These are phyloP conservation scores for Massospora cicadina DNA, from an alignment of 371 early-diverging fungal species.

Conservation along the genomic window DNA sequence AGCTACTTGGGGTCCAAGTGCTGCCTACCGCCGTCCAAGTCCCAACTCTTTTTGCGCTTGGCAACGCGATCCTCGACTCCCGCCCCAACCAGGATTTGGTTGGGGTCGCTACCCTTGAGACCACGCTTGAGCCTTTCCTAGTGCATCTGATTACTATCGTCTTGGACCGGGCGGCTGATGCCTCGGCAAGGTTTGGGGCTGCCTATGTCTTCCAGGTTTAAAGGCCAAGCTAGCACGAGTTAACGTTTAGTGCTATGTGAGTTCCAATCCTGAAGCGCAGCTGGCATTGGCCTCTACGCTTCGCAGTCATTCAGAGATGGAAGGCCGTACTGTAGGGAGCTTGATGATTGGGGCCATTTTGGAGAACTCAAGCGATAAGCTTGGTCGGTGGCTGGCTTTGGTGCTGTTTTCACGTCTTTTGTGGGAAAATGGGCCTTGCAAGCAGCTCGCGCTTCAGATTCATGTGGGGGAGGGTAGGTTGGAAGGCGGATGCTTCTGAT, in stretches of 20 bases:
- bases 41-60: slow-evolving; percentile 58
- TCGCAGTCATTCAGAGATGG: slow-evolving; percentile 40
- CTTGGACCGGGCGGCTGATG: not conserved
- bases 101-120: slow-evolving; percentile 21
- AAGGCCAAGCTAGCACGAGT: not conserved
- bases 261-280: slow-evolving; percentile 68
- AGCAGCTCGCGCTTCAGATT: slow-evolving; percentile 51
- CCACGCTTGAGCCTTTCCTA: slow-evolving; percentile 13
- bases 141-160: slow-evolving; percentile 5
- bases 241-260: slow-evolving; percentile 25
- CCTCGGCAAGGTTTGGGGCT: not conserved
- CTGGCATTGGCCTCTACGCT: slow-evolving; percentile 69
- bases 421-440: slow-evolving; percentile 45
- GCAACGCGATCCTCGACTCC: slow-evolving; percentile 61
- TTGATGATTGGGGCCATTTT: not conserved
- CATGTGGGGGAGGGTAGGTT: slow-evolving; percentile 45
- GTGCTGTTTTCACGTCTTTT: slow-evolving; percentile 61
- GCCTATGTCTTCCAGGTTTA: not conserved
- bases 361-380: not conserved
- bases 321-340: slow-evolving; percentile 1
- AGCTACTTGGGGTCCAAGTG: slow-evolving; percentile 22
- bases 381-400: slow-evolving; percentile 59
- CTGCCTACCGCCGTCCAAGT: slow-evolving; percentile 28
- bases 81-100: slow-evolving; percentile 53
- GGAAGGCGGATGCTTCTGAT: slow-evolving; percentile 10